phyloP scores from a whole-genome alignment of 257 asterid species.

The Nicotiana paniculata region DNA sequence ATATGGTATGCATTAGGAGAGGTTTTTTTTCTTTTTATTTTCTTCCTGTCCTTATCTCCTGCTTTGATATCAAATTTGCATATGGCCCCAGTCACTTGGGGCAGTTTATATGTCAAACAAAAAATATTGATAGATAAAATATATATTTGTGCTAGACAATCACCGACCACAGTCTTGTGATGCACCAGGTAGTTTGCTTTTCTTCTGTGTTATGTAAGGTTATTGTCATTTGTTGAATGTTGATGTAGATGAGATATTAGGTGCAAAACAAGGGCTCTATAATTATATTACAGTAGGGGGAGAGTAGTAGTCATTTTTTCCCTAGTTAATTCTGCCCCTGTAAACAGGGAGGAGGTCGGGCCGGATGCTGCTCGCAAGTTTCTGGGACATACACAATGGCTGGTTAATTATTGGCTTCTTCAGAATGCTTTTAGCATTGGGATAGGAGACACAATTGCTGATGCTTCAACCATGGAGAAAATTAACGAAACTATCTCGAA shows the following conservation, averaged over 20 bases:
- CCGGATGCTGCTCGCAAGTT: constrained; percentile 99
- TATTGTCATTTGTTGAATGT: background rate
- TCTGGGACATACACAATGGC: constrained; percentile 99
- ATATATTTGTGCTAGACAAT: background rate
- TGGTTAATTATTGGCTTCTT: constrained; percentile 96
- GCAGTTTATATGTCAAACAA: background rate
- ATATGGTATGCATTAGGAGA: constrained; percentile 53
- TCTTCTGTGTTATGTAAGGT: background rate
- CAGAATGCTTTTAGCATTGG: constrained; percentile 96
- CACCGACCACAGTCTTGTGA: background rate
- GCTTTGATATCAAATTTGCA: background rate
- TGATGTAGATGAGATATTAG: background rate
- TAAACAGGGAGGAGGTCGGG: constrained; percentile 95
- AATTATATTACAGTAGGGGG: background rate
- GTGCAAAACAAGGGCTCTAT: background rate
- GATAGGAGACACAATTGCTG: constrained; percentile 98
- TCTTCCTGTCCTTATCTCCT: background rate
- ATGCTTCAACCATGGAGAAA: constrained; percentile 82
- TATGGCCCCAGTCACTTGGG: background rate
- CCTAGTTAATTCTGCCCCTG: constrained; percentile 6
- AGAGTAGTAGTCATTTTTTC: background rate
- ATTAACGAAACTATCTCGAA: constrained; percentile 75
- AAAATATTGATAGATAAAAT: background rate
- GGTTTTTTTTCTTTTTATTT: background rate
- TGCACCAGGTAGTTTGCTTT: background rate